Conservation (phyloP, 2,329 filamentous ascomycete genomes). For the Sclerotinia sclerotiorum region DNA sequence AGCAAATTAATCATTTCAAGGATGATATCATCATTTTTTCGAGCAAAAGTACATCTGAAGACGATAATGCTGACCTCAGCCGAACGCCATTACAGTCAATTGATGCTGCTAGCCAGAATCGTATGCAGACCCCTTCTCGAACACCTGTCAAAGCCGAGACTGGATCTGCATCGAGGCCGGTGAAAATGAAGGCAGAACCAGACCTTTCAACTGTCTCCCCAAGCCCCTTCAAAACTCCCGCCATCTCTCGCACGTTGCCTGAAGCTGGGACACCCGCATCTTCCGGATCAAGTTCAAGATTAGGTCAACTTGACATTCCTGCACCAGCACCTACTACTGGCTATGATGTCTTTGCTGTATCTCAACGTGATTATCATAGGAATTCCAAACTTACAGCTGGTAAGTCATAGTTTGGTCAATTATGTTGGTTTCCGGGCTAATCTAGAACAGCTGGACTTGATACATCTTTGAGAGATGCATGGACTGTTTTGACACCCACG, state of each 20-base stretch:
- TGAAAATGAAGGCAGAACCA: background rate
- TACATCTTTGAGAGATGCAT: background rate
- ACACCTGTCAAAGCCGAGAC: background rate
- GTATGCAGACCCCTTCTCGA: too few relatives aligned
- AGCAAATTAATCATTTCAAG: conserved; percentile 14
- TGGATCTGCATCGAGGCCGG: background rate
- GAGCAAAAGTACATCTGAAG: background rate
- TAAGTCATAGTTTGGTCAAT: background rate
- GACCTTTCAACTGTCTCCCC: background rate
- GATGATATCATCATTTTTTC: conserved; percentile 20
- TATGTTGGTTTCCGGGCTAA: background rate
- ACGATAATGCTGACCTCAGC: background rate
- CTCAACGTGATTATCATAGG: background rate
- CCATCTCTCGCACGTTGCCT: background rate
- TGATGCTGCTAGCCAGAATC: background rate
- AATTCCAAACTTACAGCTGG: background rate
- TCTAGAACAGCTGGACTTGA: background rate
- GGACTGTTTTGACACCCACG: background rate
- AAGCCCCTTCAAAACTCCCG: background rate
- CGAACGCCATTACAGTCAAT: conserved; percentile 4
- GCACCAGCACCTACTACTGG: background rate
- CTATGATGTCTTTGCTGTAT: conserved; percentile 4
- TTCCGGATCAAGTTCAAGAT: background rate
- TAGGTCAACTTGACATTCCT: background rate
- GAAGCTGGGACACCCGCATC: background rate